Conservation (phyloP, 345 rosid species). For the Dimocarpus longan region DNA sequence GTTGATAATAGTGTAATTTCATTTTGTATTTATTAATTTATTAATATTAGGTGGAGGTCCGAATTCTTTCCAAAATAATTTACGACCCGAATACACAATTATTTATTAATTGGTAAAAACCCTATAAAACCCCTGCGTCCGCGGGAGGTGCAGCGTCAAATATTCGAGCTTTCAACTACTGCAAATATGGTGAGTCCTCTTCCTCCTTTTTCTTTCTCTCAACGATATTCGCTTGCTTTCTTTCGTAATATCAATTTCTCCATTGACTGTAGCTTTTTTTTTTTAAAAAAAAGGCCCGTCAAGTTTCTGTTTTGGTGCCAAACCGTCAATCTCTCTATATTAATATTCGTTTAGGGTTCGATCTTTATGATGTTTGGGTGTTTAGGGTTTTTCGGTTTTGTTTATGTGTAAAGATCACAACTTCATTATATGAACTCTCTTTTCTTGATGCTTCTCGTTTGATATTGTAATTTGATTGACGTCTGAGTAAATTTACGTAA, state of each 20-base stretch:
- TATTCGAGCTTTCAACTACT: background rate
- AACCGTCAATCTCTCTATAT: background rate
- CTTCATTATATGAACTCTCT: background rate
- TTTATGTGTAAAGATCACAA: background rate
- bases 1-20: too few relatives aligned
- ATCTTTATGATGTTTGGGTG: background rate
- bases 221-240: background rate
- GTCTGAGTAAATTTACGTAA: background rate
- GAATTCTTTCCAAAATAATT: too few relatives aligned
- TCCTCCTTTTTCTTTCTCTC: background rate
- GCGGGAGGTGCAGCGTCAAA: background rate
- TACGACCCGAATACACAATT: background rate
- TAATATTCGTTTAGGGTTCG: background rate
- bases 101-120: slow-evolving; percentile 6
- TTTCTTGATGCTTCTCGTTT: background rate
- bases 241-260: background rate
- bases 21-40: background rate
- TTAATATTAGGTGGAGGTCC: background rate
- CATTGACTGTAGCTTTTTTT: too few relatives aligned
- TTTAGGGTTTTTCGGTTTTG: background rate
- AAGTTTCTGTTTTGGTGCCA: background rate
- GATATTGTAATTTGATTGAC: background rate
- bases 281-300: background rate
- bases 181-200: slow-evolving; percentile 28
- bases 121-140: background rate